These are phyloP conservation scores for Oidium heveae DNA, from an alignment of 2,329 filamentous ascomycete species.

Conservation along the genomic window DNA sequence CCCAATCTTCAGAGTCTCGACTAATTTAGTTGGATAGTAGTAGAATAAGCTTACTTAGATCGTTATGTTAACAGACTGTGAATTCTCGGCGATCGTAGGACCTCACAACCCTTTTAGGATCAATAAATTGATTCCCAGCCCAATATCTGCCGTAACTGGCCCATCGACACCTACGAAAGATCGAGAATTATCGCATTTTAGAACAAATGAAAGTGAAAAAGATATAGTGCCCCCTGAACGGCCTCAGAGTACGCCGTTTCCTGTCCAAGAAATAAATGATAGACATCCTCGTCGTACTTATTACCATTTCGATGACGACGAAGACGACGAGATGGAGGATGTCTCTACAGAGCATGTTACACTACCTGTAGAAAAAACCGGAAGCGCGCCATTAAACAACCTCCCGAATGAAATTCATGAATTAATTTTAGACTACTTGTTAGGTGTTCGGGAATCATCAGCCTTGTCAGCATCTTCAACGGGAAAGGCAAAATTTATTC, in stretches of 20 bases:
- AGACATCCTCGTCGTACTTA: constrained; percentile 8
- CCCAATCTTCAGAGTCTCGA: too few relatives aligned
- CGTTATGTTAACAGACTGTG: neutral
- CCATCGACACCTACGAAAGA: constrained; percentile 13
- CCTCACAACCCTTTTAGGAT: neutral
- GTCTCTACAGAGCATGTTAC: neutral
- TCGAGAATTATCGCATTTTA: constrained; percentile 8
- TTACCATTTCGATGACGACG: constrained; percentile 4
- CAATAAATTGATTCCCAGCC: neutral
- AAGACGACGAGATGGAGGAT: neutral
- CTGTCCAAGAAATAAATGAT: constrained; percentile 10
- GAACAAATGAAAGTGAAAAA: constrained; percentile 7
- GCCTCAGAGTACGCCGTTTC: constrained; percentile 14
- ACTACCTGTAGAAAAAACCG: neutral
- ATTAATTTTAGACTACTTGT: constrained; percentile 43
- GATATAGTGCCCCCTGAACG: constrained; percentile 11
- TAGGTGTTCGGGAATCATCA: constrained; percentile 40
- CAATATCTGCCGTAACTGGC: constrained; percentile 12
- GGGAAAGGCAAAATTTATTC: constrained; percentile 24
- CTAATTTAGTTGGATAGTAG: too few relatives aligned
- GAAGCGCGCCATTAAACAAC: constrained; percentile 12
- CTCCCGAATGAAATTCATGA: constrained; percentile 49
- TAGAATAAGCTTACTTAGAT: neutral
- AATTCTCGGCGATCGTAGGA: neutral
- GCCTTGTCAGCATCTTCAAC: constrained; percentile 29